Conservation (phyloP, 495 filamentous ascomycete species). For the Penicillium fimorum region DNA sequence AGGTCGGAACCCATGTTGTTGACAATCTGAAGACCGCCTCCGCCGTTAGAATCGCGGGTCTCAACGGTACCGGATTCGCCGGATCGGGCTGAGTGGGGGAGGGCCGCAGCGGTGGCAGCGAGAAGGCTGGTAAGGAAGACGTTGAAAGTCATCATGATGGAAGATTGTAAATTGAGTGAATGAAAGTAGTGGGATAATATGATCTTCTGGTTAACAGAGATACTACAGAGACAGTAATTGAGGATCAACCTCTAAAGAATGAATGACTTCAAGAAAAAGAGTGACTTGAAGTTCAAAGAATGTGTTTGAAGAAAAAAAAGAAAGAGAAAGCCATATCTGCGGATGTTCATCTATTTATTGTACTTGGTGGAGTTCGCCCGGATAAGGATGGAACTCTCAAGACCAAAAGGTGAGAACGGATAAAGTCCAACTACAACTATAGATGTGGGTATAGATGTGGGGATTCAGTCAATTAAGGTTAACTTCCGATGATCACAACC, state of each 20-base stretch:
- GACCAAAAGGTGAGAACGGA: conserved; percentile 7
- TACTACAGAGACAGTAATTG: conserved; percentile 11
- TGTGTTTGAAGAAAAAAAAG: conserved; percentile 9
- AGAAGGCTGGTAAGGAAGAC: conserved; percentile 25
- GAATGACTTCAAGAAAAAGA: conserved; percentile 16
- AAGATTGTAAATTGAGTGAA: conserved; percentile 6
- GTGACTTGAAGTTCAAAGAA: conserved; percentile 15
- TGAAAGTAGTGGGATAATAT: conserved; percentile 3
- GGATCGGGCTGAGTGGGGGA: conserved; percentile 16
- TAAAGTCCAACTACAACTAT: conserved; percentile 4
- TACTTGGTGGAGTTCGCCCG: conserved; percentile 2
- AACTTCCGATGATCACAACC: neutral
- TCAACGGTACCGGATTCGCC: conserved; percentile 13
- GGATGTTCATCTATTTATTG: neutral
- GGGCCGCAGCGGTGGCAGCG: conserved; percentile 22
- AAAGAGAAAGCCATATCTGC: neutral
- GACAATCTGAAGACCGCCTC: conserved; percentile 31
- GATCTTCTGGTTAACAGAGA: neutral
- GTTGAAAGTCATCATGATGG: conserved; percentile 20
- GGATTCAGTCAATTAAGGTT: conserved; percentile 7
- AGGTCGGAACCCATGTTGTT: conserved; percentile 39
- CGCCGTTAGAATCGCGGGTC: conserved; percentile 12
- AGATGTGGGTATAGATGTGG: conserved; percentile 1
- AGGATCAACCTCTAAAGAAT: conserved; percentile 11
- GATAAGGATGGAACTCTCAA: neutral